Conservation (phyloP, 2,329 filamentous ascomycete species). For the Nemania sp. region DNA sequence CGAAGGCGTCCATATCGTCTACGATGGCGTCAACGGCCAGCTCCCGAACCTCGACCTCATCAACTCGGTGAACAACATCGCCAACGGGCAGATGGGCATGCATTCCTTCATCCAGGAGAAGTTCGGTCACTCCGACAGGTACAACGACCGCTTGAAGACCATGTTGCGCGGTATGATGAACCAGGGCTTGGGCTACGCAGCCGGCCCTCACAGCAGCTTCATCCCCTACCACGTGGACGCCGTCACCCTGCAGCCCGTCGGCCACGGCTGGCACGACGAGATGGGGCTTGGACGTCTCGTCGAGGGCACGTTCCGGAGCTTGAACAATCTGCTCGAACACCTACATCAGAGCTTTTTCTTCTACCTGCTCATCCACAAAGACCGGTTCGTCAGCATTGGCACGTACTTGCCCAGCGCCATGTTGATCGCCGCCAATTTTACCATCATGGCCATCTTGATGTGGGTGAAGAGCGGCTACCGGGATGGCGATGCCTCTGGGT, state of each 20-base stretch:
- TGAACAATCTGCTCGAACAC: constrained; percentile 96
- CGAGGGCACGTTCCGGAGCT: constrained; percentile 86
- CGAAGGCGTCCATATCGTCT: constrained; percentile 85
- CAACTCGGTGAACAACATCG: constrained; percentile 89
- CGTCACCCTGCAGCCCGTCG: constrained; percentile 87
- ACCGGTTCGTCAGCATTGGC: constrained; percentile 95
- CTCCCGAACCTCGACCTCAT: constrained; percentile 94
- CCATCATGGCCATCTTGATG: constrained; percentile 90
- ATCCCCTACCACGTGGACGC: constrained; percentile 98
- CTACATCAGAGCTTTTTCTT: constrained; percentile 99
- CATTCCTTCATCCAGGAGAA: constrained; percentile 82
- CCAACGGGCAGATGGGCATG: constrained; percentile 90
- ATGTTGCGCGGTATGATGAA: constrained; percentile 92
- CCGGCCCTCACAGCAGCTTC: constrained; percentile 91
- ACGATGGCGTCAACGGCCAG: constrained; percentile 95
- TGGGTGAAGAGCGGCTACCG: constrained; percentile 84
- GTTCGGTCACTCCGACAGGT: constrained; percentile 75
- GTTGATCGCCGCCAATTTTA: constrained; percentile 92
- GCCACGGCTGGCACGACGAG: constrained; percentile 94
- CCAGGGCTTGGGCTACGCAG: constrained; percentile 85
- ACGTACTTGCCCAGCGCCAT: constrained; percentile 98
- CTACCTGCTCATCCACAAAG: constrained; percentile 88
- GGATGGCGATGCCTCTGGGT: constrained; percentile 22
- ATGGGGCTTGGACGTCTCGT: constrained; percentile 91
- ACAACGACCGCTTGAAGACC: constrained; percentile 79